Base-by-base conservation (phyloP, 2,329 filamentous ascomycete genomes). In the Alternaria tenuissima region DNA sequence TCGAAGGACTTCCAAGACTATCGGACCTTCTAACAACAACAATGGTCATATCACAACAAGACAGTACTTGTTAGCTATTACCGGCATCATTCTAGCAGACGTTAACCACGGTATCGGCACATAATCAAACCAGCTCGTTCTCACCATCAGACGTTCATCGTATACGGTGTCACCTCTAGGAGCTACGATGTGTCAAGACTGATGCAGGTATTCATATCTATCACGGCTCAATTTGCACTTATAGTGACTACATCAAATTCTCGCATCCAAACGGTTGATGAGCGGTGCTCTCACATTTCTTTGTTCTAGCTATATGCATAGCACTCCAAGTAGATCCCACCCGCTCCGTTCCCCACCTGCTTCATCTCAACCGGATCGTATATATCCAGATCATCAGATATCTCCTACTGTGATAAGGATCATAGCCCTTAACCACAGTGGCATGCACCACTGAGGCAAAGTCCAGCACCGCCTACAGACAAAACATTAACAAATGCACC, bases 1-100 rank as follows among this genome's bases (percentile, higher is more conserved):
- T 0, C 69, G 91, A 3, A 81, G 81, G 52, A 81, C 81, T 52
- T 82, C 83, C 1, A 77, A 75, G 52, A 80, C 78, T 8, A 80
- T 85, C 41, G 79, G 76, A 2, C 78, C 85, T 2, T 83, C 84
- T 59, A 83, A 83, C 1, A 82, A 83, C 46, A 81, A 82, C 63
- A 81, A 81, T 11, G 78, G 76, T 3, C 78, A 81, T 56, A 55
- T 76, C 68, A 84, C 87, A 62, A 79, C 78, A 12, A 88, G 88
- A n/a, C 68, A 76, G 22, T 72, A 69, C 22, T 65, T 62, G 4
- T 59, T n/a, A 39, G 57, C 55, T 12, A 52, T 0, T 9, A 12
- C 3, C 0, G 9, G 18, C 12, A 0, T 22, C 2, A 41, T 3
- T 7, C 52, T 38, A 48, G 42, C 42, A 59, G 46, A 59, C 6